Base-by-base conservation (phyloP, 805 yeast genomes). In the Candida khao-thaluensis region DNA sequence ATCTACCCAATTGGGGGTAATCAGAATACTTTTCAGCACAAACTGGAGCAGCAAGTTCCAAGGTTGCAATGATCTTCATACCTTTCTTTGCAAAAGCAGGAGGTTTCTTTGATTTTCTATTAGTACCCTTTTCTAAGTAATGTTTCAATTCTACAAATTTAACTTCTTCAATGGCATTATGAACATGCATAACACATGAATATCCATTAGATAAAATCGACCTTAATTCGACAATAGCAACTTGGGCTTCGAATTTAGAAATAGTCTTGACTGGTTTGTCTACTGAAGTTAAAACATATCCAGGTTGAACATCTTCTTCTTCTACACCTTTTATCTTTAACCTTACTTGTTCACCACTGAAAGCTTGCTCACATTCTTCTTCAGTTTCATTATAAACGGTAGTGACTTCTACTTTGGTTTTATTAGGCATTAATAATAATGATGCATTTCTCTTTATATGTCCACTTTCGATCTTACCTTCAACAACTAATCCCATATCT, bases 21-120 rank as follows among this genome's bases (percentile, higher is more conserved):
- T 87, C 95, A 52, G 74, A 81, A 63, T 84, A 93, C 32, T 95
- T 82, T 71, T 93, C 99, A 37, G 91, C 82, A 72, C 98, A 93
- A 26, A 93, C 86, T 17, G 96, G 91, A 52, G 81, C 89, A 32
- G 80, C 72, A 12, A 89, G 73, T 69, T 90, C 96, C 56, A 93
- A 72, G 30, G 84, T 78, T 23, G 97, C 99, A 62, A 93, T 90
- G 53, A 93, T 79, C 81, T 88, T 91, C 98, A 91, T 91, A 57
- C 99, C 99, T 77, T 87, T 86, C 70, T 91, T 93, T 48, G 98
- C 99, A 65, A 89, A 93, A 37, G 97, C 95, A 45, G 99, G 99
- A 23, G 99, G 86, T 64, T 86, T 89, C 77, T 89, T 93, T 45
- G 96, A 86, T 66, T 81, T 85, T 72, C 96, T 84, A 77, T 91